Conservation (phyloP, 306 rosid genomes). For the Dryas drummondii region DNA sequence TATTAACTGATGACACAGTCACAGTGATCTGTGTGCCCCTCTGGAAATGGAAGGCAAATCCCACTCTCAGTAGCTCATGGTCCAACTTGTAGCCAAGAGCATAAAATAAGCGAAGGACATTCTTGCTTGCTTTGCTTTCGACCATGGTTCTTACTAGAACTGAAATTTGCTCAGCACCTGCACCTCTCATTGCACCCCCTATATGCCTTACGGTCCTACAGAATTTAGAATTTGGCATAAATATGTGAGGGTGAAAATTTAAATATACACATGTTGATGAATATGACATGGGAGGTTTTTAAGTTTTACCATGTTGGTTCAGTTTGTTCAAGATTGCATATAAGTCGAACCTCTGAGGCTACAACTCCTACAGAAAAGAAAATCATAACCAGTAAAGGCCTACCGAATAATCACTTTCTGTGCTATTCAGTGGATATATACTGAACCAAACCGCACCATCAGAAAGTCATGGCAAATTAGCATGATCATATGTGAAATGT, state of each 20-base stretch:
- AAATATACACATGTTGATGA: neutral
- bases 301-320: slow-evolving; percentile 74
- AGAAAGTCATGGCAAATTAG: slow-evolving; percentile 3
- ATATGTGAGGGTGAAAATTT: neutral
- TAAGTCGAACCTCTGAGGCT: slow-evolving; percentile 76
- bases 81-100: slow-evolving; percentile 90
- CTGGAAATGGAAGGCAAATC: slow-evolving; percentile 70
- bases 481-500: slow-evolving; percentile 1
- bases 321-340: slow-evolving; percentile 83
- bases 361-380: slow-evolving; percentile 51
- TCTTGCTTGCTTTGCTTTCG: slow-evolving; percentile 88
- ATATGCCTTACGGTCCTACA: slow-evolving; percentile 79
- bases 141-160: slow-evolving; percentile 84
- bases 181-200: slow-evolving; percentile 96
- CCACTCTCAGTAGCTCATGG: slow-evolving; percentile 81
- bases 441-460: neutral
- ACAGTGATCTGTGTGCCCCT: slow-evolving; percentile 76
- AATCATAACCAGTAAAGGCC: neutral
- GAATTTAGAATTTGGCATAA: slow-evolving; percentile 4
- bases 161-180: slow-evolving; percentile 93
- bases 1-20: slow-evolving; percentile 76
- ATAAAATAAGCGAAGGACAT: slow-evolving; percentile 76
- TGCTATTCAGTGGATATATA: neutral
- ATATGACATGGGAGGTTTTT: slow-evolving; percentile 8
- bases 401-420: neutral